Percentiles rank a stretch among this genome's conserved stretches.
Evolutionary conservation across 2,329 filamentous ascomycete genomes (phyloP).

Genomic region (Mollisiaceae sp.): DNA sequence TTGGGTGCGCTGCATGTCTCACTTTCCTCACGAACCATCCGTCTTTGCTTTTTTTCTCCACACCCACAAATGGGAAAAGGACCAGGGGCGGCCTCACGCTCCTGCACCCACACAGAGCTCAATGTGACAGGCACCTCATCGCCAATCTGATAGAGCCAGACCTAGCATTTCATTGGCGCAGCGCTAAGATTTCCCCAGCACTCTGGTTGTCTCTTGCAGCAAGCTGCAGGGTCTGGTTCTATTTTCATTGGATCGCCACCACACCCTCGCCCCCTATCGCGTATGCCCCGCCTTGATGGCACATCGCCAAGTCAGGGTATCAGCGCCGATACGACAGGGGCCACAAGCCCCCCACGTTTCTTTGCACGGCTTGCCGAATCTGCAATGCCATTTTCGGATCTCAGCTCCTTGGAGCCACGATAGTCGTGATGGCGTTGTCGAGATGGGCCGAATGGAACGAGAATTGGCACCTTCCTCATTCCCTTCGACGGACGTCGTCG

Average conservation of each 20-base stretch:
- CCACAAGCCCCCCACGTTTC: conserved; percentile 23
- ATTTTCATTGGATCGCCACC: not conserved
- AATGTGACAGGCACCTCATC: conserved; percentile 30
- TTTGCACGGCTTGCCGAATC: conserved; percentile 22
- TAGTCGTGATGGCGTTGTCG: conserved; percentile 16
- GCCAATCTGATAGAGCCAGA: conserved; percentile 33
- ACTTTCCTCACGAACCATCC: conserved; percentile 20
- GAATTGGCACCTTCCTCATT: conserved; percentile 9
- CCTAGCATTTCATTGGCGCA: conserved; percentile 5
- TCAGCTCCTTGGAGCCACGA: conserved; percentile 24
- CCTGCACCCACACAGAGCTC: conserved; percentile 36
- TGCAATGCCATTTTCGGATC: conserved; percentile 18
- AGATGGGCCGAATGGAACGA: conserved; percentile 14
- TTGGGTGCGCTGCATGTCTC: conserved; percentile 14
- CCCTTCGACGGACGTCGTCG: not conserved
- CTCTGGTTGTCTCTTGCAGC: conserved; percentile 19
- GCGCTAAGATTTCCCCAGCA: not conserved
- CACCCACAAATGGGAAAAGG: conserved; percentile 13
- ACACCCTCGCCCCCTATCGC: not conserved
- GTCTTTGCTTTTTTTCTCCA: conserved; percentile 26
- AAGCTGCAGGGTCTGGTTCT: not conserved
- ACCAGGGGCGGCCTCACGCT: conserved; percentile 13
- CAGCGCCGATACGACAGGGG: conserved; percentile 2
- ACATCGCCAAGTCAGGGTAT: conserved; percentile 1
- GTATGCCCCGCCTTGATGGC: not conserved